Percentiles rank a stretch among this genome's conserved stretches.
Conservation (phyloP, 257 asterid species). For the Plantago major region DNA sequence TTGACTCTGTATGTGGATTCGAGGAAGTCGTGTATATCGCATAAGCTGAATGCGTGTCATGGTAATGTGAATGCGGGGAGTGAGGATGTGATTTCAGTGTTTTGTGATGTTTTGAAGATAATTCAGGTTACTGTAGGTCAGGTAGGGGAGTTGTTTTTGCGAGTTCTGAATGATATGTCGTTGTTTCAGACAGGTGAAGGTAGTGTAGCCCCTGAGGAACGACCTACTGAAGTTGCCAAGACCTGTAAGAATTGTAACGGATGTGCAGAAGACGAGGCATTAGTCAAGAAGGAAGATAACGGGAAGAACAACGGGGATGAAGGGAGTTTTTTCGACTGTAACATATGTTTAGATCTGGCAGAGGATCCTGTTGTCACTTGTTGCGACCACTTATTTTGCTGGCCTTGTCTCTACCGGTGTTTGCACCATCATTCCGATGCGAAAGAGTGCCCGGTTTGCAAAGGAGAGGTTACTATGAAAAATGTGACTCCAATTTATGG, state of each 20-base stretch:
- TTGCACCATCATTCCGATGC: slow-evolving; percentile 82
- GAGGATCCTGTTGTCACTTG: slow-evolving; percentile 94
- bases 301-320: slow-evolving; percentile 54
- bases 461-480: slow-evolving; percentile 81
- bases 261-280: slow-evolving; percentile 37
- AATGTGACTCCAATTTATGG: slow-evolving; percentile 85
- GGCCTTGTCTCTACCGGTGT: slow-evolving; percentile 98
- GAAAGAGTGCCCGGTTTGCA: slow-evolving; percentile 92
- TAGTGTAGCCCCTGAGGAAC: slow-evolving; percentile 52
- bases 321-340: slow-evolving; percentile 85
- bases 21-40: slow-evolving; percentile 66
- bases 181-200: slow-evolving; percentile 82
- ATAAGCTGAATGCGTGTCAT: slow-evolving; percentile 67
- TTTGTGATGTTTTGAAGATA: slow-evolving; percentile 77
- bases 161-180: slow-evolving; percentile 86
- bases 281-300: slow-evolving; percentile 55
- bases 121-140: slow-evolving; percentile 89
- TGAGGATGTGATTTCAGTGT: slow-evolving; percentile 72
- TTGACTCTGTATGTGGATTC: slow-evolving; percentile 73
- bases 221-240: slow-evolving; percentile 37
- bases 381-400: slow-evolving; percentile 94
- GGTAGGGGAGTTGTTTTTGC: slow-evolving; percentile 93
- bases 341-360: slow-evolving; percentile 87
- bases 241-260: slow-evolving; percentile 47
- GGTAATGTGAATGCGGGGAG: slow-evolving; percentile 53